Evolutionary conservation across 2,329 filamentous ascomycete genomes (phyloP), one percentile per base, ranked within the genome.

Genomic region (Cadophora malorum): DNA sequence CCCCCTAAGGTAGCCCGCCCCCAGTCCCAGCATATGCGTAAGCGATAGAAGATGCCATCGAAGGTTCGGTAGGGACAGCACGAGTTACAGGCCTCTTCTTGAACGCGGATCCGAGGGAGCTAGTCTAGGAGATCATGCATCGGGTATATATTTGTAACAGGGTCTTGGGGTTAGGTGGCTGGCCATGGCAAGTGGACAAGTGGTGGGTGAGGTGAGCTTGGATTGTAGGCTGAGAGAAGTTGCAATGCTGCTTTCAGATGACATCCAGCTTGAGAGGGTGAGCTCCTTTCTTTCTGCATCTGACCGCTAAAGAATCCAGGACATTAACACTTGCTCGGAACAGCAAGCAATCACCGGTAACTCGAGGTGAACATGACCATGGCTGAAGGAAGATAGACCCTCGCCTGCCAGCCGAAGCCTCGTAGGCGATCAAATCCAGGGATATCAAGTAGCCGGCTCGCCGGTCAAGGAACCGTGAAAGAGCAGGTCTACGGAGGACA

Each of bases 81-180:
- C 55, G 16, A 55, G 52, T 33, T 59, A 59, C 55, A 59, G 33
- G 33, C 31, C 31, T 16, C 31, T n/a, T 38, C 33, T 19, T 38
- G 35, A 59, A 41, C 16, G n/a, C 33, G 33, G 55, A 59, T 28
- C 55, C 55, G 33, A 59, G 55, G 55, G 21, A 35, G 55, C 55
- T 59, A 59, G 33, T 19, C 19, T 21, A 49, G 45, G 19, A 21
- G 55, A 38, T 59, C 31, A 59, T 59, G 33, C 35, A 41, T 59
- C 31, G 35, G 33, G 55, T 38, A 59, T 41, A 59, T 38, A 41
- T 38, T 41, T 41, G 33, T 25, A 23, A 25, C 33, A 41, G 55
- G 35, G 31, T 23, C 55, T 38, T 41, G 33, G 55, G 19, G 19
- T 23, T 21, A 19, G 31, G 19, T n/a, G 55, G 35, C n/a, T 59